A percentile compares a stretch with the other conserved stretches of the same genome.
These are phyloP conservation scores for Ophiosphaerella herpotricha DNA, from an alignment of 2,329 filamentous ascomycete species.

Conservation along the genomic window DNA sequence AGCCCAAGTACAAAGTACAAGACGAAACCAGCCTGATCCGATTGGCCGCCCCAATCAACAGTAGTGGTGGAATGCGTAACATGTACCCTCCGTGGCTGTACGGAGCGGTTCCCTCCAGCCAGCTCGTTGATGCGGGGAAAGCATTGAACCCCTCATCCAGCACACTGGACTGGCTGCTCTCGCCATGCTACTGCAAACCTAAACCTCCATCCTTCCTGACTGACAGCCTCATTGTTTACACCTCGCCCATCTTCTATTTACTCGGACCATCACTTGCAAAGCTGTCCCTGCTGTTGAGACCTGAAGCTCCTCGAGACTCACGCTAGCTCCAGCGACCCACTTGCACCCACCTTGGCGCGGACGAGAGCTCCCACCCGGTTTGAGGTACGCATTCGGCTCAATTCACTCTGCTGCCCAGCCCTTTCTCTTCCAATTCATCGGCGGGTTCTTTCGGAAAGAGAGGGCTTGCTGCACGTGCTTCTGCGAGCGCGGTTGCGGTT, in stretches of 20 bases:
- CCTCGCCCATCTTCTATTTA: not conserved
- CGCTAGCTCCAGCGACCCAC: slow-evolving; percentile 7
- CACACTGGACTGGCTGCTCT: slow-evolving; percentile 17
- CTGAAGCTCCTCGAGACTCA: no score
- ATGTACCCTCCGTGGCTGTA: slow-evolving; percentile 17
- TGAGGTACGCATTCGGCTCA: slow-evolving; percentile 17
- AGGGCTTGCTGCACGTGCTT: slow-evolving; percentile 8
- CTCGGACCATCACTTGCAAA: not conserved
- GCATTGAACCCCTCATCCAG: slow-evolving; percentile 28
- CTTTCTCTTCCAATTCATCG: not conserved
- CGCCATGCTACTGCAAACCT: not conserved
- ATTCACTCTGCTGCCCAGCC: slow-evolving; percentile 5
- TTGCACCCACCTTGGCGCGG: slow-evolving; percentile 7
- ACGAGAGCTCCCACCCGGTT: slow-evolving; percentile 3
- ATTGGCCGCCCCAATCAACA: slow-evolving; percentile 22
- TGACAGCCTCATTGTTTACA: slow-evolving; percentile 13
- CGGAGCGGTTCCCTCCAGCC: slow-evolving; percentile 10
- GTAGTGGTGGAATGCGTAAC: not conserved
- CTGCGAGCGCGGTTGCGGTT: slow-evolving; percentile 2
- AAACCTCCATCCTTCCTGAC: slow-evolving; percentile 12
- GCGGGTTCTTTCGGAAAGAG: slow-evolving; percentile 24
- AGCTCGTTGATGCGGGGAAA: slow-evolving; percentile 32
- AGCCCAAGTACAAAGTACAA: not conserved
- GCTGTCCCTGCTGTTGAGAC: not conserved
- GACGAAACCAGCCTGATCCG: slow-evolving; percentile 10